Percentiles rank a stretch among this genome's conserved stretches.
These are phyloP conservation scores for Spathaspora sp. DNA, from an alignment of 805 yeast genomes.

Conservation along the genomic window DNA sequence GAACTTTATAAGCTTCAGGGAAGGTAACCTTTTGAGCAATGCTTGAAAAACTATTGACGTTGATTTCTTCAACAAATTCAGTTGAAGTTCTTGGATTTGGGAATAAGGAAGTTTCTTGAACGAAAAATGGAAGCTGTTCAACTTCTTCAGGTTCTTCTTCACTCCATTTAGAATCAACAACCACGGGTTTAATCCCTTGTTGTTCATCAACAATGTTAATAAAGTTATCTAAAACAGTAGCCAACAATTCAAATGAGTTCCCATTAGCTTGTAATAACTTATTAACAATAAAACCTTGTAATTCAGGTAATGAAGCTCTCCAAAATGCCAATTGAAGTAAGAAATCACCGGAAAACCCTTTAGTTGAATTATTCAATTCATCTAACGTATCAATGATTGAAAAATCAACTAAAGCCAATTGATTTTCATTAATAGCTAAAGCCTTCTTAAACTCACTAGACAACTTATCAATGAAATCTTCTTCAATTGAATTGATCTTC, in stretches of 20 bases:
- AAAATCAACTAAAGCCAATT: constrained; percentile 58
- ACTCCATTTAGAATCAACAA: constrained; percentile 30
- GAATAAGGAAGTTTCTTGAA: constrained; percentile 60
- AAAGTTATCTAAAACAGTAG: constrained; percentile 63
- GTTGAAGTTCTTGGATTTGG: constrained; percentile 52
- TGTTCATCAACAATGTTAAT: constrained; percentile 55
- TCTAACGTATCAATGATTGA: constrained; percentile 62
- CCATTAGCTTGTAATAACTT: constrained; percentile 80
- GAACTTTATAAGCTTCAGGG: constrained; percentile 69
- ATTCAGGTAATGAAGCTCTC: constrained; percentile 61
- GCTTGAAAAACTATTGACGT: constrained; percentile 38
- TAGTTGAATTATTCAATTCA: constrained; percentile 47
- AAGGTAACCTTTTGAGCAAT: constrained; percentile 72
- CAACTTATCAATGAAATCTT: constrained; percentile 49
- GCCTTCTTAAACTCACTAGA: constrained; percentile 51
- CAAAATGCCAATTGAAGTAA: constrained; percentile 81
- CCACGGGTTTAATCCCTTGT: constrained; percentile 35
- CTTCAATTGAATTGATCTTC: constrained; percentile 27
- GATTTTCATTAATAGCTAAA: constrained; percentile 49
- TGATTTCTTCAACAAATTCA: constrained; percentile 36
- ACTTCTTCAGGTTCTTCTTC: constrained; percentile 24
- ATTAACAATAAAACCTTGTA: constrained; percentile 65
- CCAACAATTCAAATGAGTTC: constrained; percentile 74
- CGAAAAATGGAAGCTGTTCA: constrained; percentile 44
- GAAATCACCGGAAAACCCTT: constrained; percentile 71